Conservation (phyloP, 2,329 filamentous ascomycete species). For the Trichoderma lentiforme region DNA sequence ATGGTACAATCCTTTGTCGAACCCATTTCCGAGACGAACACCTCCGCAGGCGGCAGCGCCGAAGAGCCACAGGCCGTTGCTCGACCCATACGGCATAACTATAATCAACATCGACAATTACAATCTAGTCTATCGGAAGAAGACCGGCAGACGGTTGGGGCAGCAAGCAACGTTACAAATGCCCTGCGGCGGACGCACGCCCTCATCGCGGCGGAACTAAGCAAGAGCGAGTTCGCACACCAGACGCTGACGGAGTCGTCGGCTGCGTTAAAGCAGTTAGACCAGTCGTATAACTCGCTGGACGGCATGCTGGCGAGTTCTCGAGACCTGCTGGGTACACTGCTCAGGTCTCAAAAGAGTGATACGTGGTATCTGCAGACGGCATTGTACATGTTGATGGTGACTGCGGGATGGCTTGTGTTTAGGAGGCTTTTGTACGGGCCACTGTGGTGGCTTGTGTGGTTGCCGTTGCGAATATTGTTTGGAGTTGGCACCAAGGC, state of each 20-base stretch:
- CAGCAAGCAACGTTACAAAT: constrained; percentile 78
- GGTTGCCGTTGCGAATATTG: constrained; percentile 70
- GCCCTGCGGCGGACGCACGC: constrained; percentile 82
- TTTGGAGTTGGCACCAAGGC: constrained; percentile 58
- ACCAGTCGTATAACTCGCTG: constrained; percentile 76
- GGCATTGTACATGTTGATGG: constrained; percentile 75
- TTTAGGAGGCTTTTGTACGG: constrained; percentile 85
- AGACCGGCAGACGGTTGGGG: constrained; percentile 69
- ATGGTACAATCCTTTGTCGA: constrained; percentile 64
- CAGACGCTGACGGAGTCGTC: constrained; percentile 84
- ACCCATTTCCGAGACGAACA: constrained; percentile 35
- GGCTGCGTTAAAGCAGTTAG: constrained; percentile 73
- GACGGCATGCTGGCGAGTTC: constrained; percentile 74
- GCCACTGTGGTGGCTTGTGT: constrained; percentile 84
- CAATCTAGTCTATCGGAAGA: constrained; percentile 52
- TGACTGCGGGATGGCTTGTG: constrained; percentile 78
- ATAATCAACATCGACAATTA: constrained; percentile 29
- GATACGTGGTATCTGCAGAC: constrained; percentile 98
- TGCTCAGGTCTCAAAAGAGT: constrained; percentile 86
- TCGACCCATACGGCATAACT: constrained; percentile 24
- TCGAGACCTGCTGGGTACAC: constrained; percentile 69
- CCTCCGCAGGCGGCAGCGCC: constrained; percentile 25
- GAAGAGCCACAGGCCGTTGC: constrained; percentile 16
- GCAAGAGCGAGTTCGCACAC: constrained; percentile 83
- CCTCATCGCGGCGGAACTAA: constrained; percentile 79